phyloP scores from a whole-genome alignment of 2,329 filamentous ascomycete species.

The Penicillium sclerotiorum region DNA sequence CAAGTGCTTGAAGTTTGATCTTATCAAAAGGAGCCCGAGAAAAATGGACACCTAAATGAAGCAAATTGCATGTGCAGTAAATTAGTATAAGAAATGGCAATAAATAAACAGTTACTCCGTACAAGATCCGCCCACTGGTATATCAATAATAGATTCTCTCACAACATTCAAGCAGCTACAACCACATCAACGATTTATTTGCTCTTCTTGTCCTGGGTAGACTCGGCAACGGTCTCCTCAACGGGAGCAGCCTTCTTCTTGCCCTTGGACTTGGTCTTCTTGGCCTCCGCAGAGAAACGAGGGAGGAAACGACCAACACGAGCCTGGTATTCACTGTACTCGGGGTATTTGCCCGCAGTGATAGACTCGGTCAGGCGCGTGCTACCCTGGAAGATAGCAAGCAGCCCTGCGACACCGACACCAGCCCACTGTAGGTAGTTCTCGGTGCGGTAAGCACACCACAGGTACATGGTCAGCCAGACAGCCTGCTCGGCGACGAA shows the following conservation, averaged over 20 bases:
- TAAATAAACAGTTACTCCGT: not conserved
- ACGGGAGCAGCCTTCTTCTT: conserved; percentile 25
- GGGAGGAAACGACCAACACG: conserved; percentile 85
- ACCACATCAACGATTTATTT: conserved; percentile 8
- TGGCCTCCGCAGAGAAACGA: conserved; percentile 38
- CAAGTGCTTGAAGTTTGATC: not conserved
- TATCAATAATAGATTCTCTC: not conserved
- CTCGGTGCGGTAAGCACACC: conserved; percentile 75
- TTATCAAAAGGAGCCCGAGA: too few species aligned
- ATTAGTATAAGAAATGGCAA: not conserved
- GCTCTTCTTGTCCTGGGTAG: conserved; percentile 25
- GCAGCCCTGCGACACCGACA: conserved; percentile 67
- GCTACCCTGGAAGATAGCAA: conserved; percentile 85
- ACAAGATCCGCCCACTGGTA: not conserved
- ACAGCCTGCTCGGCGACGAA: conserved; percentile 90
- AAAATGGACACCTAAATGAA: not conserved
- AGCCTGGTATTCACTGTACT: conserved; percentile 82
- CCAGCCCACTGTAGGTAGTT: conserved; percentile 78
- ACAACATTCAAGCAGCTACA: not conserved
- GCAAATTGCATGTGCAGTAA: not conserved
- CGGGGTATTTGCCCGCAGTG: conserved; percentile 78
- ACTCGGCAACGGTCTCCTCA: conserved; percentile 7
- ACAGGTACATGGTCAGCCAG: conserved; percentile 87
- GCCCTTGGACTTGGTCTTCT: conserved; percentile 23
- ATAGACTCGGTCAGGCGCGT: conserved; percentile 86